Percentiles rank a stretch among this genome's conserved stretches.
Evolutionary conservation across 352 stramenopile genomes (phyloP).

Genomic region (Globisporangium middletonii): DNA sequence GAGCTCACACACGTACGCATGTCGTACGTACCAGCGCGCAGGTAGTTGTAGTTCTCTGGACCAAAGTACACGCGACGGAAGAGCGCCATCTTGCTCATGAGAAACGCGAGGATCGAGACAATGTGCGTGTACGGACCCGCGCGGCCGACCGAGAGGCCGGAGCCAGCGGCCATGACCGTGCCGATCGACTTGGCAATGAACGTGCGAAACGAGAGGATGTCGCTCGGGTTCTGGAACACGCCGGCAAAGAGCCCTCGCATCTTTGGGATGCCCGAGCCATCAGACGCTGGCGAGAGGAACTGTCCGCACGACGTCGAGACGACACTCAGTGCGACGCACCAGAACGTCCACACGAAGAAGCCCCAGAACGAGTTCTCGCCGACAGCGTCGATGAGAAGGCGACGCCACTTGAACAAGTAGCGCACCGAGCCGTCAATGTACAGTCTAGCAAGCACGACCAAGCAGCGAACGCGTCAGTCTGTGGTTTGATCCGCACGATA

Average conservation of each 20-base stretch:
- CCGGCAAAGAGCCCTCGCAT: slow-evolving; percentile 73
- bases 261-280: slow-evolving; percentile 70
- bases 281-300: slow-evolving; percentile 54
- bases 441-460: slow-evolving; percentile 21
- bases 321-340: slow-evolving; percentile 45
- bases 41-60: slow-evolving; percentile 63
- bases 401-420: slow-evolving; percentile 54
- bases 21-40: slow-evolving; percentile 41
- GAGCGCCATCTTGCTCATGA: slow-evolving; percentile 54
- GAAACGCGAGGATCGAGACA: slow-evolving; percentile 65
- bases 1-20: neutral
- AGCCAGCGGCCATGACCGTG: slow-evolving; percentile 56
- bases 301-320: slow-evolving; percentile 53
- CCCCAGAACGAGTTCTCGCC: slow-evolving; percentile 50
- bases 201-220: slow-evolving; percentile 54
- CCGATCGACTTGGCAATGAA: slow-evolving; percentile 65
- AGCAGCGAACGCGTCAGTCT: no score
- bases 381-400: slow-evolving; percentile 45
- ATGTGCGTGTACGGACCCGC: slow-evolving; percentile 74
- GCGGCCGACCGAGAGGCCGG: slow-evolving; percentile 60
- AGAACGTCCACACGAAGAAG: slow-evolving; percentile 64
- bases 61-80: slow-evolving; percentile 67
- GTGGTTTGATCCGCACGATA: no score
- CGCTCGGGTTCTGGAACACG: slow-evolving; percentile 64
- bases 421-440: slow-evolving; percentile 65